Evolutionary conservation across 768 basidiomycete species (phyloP), one percentile per base, ranked within the genome.

Genomic region (Galerina marginata): DNA sequence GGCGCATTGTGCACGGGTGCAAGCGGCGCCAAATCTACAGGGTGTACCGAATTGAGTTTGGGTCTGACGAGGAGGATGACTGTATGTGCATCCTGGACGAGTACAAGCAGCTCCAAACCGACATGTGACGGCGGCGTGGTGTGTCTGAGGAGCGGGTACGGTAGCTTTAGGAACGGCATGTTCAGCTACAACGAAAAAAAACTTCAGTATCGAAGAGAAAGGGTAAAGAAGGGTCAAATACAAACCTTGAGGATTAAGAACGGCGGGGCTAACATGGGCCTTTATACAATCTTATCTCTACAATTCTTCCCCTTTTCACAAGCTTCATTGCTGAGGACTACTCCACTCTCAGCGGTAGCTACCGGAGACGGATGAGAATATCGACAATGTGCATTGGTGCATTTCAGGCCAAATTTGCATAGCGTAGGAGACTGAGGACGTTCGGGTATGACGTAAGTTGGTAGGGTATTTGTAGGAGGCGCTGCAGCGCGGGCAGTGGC

Each of bases 291-390:
- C 96, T 71, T 89, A 74, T 99, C 95, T 69, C 91, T 88, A 75
- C 97, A 99, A 47, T 90, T 80, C 71, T 88, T 91, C 15, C 93
- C 93, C 50, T 89, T 86, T 67, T 95, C 92, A 74, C 97, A 99
- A 16, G 93, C 81, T 58, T 99, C 96, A 58, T 92, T 95, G 67
- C 92, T 96, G 57, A 99, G 81, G 1, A 99, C 97, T 63, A 99
- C 84, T 9, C 96, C 97, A 67, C 92, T 95, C 76, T 96, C 95
- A 36, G 91, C 83, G 15, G 96, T 97, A 6, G 97, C 96, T 3
- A 95, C 93, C n/a, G 97, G 97, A 9, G 92, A 95, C 4, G 97
- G 96, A 73, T 99, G 97, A 9, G 94, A 93, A 74, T 87, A 99
- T 15, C 91, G 83, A 74, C 97, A 99, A 47, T 89, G 81, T 0